Evolutionary conservation across 208 protist species (phyloP), one percentile per base, ranked within the genome.

Genomic region (Crithidia thermophila): DNA sequence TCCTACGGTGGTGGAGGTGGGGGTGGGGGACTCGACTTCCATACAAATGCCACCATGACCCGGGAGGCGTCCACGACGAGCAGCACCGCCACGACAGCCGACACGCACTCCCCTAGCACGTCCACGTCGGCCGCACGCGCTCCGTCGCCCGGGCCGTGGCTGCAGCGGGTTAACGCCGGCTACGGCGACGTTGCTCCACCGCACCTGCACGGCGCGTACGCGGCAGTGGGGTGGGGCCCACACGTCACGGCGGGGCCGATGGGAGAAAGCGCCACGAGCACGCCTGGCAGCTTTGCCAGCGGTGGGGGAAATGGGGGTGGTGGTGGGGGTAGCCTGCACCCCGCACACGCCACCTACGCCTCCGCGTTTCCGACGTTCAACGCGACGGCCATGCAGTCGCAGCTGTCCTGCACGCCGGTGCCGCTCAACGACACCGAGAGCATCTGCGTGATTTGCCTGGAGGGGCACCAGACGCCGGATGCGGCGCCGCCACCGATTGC

Each of bases 401-500:
- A 75, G 45, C 68, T 75, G 16, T 56, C 50, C 11, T 75, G 68
- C 45, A 57, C 60, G 3, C 39, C 60, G 16, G 68, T 75, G 16
- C 68, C 68, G 43, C 59, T 75, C 16, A 60, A 75, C n/a, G 68
- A 75, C 53, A 67, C 60, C n/a, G 68, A 75, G 43, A 75, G 68
- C 34, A 25, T 60, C 3, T 75, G 68, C 21, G 60, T 52, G 7
- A 75, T 75, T 16, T 75, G 68, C 31, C 25, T 75, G n/a, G 68
- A 75, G 30, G 68, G 68, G 7, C 68, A 47, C 7, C 36, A 25
- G 13, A 30, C 9, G 13, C 34, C 28, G 6, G 16, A 21, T 10
- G 18, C 7, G 45, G 20, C 45, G 23, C 45, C 23, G 16, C 14
- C 9, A 49, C 43, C 3, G 9, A 39, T 18, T 10, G 30, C 30